Evolutionary conservation across 805 yeast species (phyloP).

Genomic region (Ogataea saltuana): DNA sequence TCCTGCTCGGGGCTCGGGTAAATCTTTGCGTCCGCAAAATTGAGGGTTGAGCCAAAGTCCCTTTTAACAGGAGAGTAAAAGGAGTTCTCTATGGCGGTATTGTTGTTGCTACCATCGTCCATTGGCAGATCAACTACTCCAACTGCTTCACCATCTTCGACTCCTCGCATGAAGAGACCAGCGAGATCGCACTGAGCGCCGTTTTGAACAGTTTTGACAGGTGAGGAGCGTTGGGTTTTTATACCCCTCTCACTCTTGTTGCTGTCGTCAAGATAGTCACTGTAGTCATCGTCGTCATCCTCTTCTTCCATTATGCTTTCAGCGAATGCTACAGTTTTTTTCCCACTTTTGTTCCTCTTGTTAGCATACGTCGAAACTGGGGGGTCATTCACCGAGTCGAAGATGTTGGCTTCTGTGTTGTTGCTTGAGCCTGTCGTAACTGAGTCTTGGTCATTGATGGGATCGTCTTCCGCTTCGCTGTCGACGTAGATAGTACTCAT

Average conservation of each 20-base stretch:
- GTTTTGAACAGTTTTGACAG: neutral
- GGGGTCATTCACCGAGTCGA: slow-evolving; percentile 18
- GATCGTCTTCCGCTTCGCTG: slow-evolving; percentile 16
- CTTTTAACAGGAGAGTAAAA: slow-evolving; percentile 3
- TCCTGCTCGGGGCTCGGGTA: neutral
- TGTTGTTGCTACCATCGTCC: slow-evolving; percentile 1
- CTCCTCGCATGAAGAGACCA: neutral
- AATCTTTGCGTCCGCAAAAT: no score
- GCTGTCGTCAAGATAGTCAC: neutral
- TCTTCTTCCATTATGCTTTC: slow-evolving; percentile 6
- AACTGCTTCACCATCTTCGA: neutral
- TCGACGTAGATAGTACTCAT: slow-evolving; percentile 6
- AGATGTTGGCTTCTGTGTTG: slow-evolving; percentile 13
- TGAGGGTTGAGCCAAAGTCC: neutral
- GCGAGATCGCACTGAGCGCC: slow-evolving; percentile 2
- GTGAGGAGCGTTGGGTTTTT: no score
- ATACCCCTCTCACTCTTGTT: neutral
- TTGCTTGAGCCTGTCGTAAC: slow-evolving; percentile 12
- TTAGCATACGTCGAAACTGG: slow-evolving; percentile 16
- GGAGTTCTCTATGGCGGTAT: slow-evolving; percentile 8
- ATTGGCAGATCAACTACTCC: neutral
- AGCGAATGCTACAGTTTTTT: slow-evolving; percentile 16
- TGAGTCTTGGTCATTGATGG: slow-evolving; percentile 20
- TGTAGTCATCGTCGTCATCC: neutral
- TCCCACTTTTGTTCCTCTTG: slow-evolving; percentile 8